Evolutionary conservation across 2,329 filamentous ascomycete genomes (phyloP).

Genomic region (Pseudogymnoascus sp.): DNA sequence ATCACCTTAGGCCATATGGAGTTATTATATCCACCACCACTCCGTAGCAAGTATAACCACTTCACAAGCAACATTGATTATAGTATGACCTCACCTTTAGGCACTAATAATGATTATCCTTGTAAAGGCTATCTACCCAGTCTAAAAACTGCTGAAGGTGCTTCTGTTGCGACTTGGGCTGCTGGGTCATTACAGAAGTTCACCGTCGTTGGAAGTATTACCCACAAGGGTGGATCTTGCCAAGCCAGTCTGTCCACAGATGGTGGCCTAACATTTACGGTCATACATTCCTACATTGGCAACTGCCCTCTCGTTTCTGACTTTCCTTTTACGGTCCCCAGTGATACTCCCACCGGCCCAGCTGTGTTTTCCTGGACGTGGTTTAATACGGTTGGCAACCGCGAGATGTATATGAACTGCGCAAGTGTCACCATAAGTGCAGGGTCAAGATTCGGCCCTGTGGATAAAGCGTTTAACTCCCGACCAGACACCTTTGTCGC

Average conservation of each 20-base stretch:
- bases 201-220: constrained; percentile 40
- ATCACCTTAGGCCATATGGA: constrained; percentile 17
- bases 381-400: constrained; percentile 52
- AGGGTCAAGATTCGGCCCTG: constrained; percentile 13
- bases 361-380: constrained; percentile 41
- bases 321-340: constrained; percentile 22
- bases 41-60: constrained; percentile 16
- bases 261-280: constrained; percentile 47
- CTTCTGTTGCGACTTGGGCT: constrained; percentile 40
- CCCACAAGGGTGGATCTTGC: constrained; percentile 50
- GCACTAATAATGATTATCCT: constrained; percentile 15
- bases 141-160: constrained; percentile 31
- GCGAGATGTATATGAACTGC: constrained; percentile 63
- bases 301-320: constrained; percentile 43
- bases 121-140: constrained; percentile 17
- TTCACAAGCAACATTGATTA: constrained; percentile 14
- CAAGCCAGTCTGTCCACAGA: constrained; percentile 54
- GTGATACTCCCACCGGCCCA: constrained; percentile 20
- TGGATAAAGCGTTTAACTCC: constrained; percentile 30
- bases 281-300: constrained; percentile 55
- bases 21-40: constrained; percentile 17
- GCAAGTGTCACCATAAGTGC: constrained; percentile 45
- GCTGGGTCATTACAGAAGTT: constrained; percentile 45
- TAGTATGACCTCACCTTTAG: constrained; percentile 15
- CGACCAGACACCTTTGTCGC: constrained; percentile 52